phyloP scores from a whole-genome alignment of 106 monocot genomes.

The Dendrobium huoshanense region DNA sequence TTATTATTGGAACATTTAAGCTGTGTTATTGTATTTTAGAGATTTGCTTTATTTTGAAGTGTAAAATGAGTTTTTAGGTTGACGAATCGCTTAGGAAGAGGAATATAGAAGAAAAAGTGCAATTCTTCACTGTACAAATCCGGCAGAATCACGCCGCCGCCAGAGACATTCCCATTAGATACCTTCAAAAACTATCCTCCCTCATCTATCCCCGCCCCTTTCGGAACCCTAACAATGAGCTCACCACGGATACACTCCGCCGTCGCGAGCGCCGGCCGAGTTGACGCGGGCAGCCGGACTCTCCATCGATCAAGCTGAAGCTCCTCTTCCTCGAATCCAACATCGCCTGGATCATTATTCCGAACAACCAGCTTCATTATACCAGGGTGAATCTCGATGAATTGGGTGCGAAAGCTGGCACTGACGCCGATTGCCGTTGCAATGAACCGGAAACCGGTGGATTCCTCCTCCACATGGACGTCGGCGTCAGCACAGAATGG shows the following conservation, averaged over 20 bases:
- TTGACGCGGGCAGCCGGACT: conserved; percentile 43
- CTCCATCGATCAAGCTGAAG: conserved; percentile 57
- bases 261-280: conserved; percentile 36
- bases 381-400: conserved; percentile 28
- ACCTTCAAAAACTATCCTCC: conserved; percentile 2
- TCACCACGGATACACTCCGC: conserved; percentile 32
- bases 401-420: conserved; percentile 8
- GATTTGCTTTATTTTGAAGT: too few species aligned
- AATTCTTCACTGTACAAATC: conserved; percentile 11
- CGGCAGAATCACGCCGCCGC: background rate
- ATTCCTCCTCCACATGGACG: conserved; percentile 18
- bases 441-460: conserved; percentile 13
- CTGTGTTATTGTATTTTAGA: too few species aligned
- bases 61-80: too few species aligned
- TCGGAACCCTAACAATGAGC: conserved; percentile 52
- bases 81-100: too few species aligned
- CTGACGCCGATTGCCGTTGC: background rate
- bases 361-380: conserved; percentile 45
- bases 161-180: too few species aligned
- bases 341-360: background rate
- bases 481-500: conserved; percentile 26
- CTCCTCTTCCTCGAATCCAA: conserved; percentile 16
- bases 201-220: conserved; percentile 4
- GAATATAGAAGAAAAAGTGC: too few species aligned
- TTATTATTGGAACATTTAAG: too few species aligned